Conservation (phyloP, 345 rosid species). For the Hirschfeldia incana region DNA sequence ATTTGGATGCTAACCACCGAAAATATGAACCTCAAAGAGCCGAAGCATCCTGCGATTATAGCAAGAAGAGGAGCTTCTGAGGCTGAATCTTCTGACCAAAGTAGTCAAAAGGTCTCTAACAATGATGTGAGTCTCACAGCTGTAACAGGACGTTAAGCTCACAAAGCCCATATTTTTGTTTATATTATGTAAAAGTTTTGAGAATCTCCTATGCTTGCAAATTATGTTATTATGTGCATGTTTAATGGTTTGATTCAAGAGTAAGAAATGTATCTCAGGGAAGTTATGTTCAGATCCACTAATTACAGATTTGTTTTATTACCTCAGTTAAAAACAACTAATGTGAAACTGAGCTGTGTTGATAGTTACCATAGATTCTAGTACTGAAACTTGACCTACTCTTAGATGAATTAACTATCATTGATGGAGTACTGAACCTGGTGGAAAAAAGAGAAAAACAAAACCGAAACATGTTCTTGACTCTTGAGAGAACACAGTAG, state of each 20-base stretch:
- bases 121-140: slow-evolving; percentile 40
- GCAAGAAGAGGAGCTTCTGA: slow-evolving; percentile 22
- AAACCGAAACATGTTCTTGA: not conserved
- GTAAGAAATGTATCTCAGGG: not conserved
- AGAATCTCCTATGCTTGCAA: not conserved
- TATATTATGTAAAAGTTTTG: not conserved
- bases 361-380: not conserved
- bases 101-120: slow-evolving; percentile 35
- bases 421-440: too few relatives aligned
- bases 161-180: not conserved
- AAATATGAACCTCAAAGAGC: slow-evolving; percentile 11
- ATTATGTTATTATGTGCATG: slow-evolving; percentile 1
- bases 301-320: not conserved
- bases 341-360: not conserved
- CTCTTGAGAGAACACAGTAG: slow-evolving; percentile 9
- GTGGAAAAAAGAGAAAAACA: too few relatives aligned
- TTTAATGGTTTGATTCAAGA: not conserved
- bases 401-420: not conserved
- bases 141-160: slow-evolving; percentile 30
- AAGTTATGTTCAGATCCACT: not conserved
- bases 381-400: not conserved
- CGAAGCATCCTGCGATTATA: slow-evolving; percentile 34
- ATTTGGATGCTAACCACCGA: slow-evolving; percentile 37
- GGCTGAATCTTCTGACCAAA: slow-evolving; percentile 37
- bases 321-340: not conserved